These are phyloP conservation scores for Berkeleyomyces rouxiae DNA, from an alignment of 2,329 filamentous ascomycete species.

Conservation along the genomic window DNA sequence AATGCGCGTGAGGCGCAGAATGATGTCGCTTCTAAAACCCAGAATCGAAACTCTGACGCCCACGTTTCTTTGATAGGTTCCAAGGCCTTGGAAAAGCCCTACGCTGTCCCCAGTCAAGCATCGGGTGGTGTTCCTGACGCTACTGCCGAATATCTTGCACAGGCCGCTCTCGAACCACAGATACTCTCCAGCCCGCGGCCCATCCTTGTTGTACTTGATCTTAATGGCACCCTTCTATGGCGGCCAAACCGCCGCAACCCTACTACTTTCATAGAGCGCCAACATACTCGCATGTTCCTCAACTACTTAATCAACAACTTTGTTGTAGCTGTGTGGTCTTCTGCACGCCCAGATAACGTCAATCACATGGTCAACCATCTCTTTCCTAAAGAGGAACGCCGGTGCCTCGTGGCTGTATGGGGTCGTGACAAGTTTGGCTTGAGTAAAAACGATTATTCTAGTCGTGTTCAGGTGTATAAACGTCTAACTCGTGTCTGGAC, in stretches of 20 bases:
- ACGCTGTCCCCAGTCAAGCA: conserved; percentile 20
- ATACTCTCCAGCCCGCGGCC: conserved; percentile 33
- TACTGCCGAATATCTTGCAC: conserved; percentile 40
- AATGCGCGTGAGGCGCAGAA: background rate
- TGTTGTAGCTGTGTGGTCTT: conserved; percentile 80
- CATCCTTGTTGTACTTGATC: conserved; percentile 72
- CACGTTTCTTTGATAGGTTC: background rate
- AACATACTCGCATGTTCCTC: conserved; percentile 52
- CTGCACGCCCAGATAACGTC: conserved; percentile 60
- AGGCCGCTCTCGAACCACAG: conserved; percentile 30
- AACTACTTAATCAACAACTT: conserved; percentile 58
- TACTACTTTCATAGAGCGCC: conserved; percentile 46
- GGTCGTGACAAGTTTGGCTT: conserved; percentile 62
- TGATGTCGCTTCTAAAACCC: background rate
- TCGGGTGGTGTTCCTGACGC: conserved; percentile 47
- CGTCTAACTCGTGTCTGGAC: conserved; percentile 58
- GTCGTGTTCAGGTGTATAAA: conserved; percentile 80
- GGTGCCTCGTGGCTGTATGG: conserved; percentile 54
- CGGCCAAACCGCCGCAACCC: conserved; percentile 38
- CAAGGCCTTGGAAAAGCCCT: background rate
- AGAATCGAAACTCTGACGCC: background rate
- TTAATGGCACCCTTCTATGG: conserved; percentile 79
- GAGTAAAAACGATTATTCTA: conserved; percentile 42
- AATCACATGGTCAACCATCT: conserved; percentile 47
- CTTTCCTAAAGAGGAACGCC: conserved; percentile 36